These are phyloP conservation scores for Epichloe bromicola DNA, from an alignment of 2,329 filamentous ascomycete species.

Conservation along the genomic window DNA sequence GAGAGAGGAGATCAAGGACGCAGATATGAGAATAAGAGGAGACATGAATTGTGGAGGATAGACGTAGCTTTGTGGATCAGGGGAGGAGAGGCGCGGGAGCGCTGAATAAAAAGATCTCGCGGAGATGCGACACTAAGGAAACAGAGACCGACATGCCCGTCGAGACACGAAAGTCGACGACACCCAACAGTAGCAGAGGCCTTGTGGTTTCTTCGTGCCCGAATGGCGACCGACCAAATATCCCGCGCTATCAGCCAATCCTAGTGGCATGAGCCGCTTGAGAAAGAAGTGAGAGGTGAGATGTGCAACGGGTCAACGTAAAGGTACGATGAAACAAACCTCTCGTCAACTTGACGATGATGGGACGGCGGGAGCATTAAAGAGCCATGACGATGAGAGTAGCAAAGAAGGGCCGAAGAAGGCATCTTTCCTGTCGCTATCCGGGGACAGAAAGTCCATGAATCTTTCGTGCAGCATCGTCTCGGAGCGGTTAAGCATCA, in stretches of 20 bases:
- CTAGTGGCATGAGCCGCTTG: neutral
- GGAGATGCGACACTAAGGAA: neutral
- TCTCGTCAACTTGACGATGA: neutral
- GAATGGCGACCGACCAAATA: neutral
- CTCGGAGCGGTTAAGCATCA: neutral
- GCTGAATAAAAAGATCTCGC: neutral
- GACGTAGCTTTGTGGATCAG: neutral
- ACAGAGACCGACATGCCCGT: neutral
- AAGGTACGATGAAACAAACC: neutral
- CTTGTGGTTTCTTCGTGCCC: neutral
- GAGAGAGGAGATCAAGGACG: neutral
- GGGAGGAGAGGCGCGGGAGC: neutral
- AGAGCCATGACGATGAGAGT: neutral
- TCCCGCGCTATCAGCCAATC: neutral
- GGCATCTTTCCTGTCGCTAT: neutral
- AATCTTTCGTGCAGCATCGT: neutral
- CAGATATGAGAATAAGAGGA: neutral
- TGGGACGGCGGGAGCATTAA: neutral
- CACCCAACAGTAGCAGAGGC: neutral
- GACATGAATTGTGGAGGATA: constrained; percentile 1
- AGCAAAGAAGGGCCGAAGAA: neutral
- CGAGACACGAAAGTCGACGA: neutral
- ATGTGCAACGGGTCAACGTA: neutral
- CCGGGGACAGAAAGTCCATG: neutral
- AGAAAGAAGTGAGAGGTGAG: neutral